Conservation (phyloP, 2,329 filamentous ascomycete genomes). For the Acephala macrosclerotiorum region DNA sequence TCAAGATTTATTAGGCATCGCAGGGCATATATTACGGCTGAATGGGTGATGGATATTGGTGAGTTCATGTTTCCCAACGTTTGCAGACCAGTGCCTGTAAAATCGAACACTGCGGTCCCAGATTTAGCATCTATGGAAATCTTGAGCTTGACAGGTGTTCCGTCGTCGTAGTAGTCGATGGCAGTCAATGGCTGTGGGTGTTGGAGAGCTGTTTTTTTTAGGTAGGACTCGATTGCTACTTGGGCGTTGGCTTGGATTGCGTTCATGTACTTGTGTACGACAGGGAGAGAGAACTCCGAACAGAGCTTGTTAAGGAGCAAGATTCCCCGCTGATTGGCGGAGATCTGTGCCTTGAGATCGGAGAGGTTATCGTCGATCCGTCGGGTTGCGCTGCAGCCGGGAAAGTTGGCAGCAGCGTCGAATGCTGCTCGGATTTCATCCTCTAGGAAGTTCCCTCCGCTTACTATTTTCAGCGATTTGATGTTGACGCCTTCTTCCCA, state of each 20-base stretch:
- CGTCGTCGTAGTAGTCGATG: constrained; percentile 84
- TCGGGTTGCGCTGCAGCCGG: constrained; percentile 77
- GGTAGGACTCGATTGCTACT: constrained; percentile 71
- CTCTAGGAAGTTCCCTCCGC: constrained; percentile 78
- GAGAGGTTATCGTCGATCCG: constrained; percentile 83
- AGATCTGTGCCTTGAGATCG: constrained; percentile 83
- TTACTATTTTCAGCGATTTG: constrained; percentile 71
- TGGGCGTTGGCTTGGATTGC: constrained; percentile 83
- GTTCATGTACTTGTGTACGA: constrained; percentile 82
- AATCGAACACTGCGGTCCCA: constrained; percentile 79
- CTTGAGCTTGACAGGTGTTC: constrained; percentile 74
- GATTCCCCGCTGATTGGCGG: constrained; percentile 83
- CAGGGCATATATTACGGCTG: constrained; percentile 83
- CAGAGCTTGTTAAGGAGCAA: constrained; percentile 76
- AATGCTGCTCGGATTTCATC: constrained; percentile 62
- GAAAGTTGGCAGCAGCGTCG: constrained; percentile 72
- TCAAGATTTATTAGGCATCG: constrained; percentile 79
- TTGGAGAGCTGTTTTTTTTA: constrained; percentile 68
- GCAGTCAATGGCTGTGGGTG: constrained; percentile 71
- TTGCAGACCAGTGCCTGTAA: constrained; percentile 77
- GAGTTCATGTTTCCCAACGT: constrained; percentile 81
- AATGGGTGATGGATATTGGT: constrained; percentile 79
- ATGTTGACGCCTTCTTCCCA: constrained; percentile 69
- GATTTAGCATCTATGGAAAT: constrained; percentile 71
- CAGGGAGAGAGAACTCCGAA: constrained; percentile 74